Percentiles rank a stretch among this genome's conserved stretches.
phyloP scores from a whole-genome alignment of 768 basidiomycete genomes.

The Leucogyrophana mollusca region DNA sequence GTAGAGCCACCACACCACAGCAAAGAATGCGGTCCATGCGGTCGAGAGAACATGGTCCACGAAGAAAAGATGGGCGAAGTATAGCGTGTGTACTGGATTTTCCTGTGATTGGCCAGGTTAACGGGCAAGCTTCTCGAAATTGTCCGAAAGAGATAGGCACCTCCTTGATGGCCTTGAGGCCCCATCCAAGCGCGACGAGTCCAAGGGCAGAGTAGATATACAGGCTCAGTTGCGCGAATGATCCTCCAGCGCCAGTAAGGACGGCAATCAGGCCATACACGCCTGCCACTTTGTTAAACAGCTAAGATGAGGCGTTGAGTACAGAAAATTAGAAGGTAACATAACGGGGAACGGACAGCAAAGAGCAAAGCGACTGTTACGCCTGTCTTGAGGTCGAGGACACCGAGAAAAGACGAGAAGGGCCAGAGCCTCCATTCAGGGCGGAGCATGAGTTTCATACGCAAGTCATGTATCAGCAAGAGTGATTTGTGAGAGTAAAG shows the following conservation, averaged over 20 bases:
- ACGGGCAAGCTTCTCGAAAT: no score
- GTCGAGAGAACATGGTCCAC: constrained; percentile 91
- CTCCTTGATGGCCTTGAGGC: constrained; percentile 78
- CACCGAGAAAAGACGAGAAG: constrained; percentile 76
- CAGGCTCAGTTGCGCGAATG: constrained; percentile 87
- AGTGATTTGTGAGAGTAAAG: no score
- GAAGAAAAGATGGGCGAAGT: constrained; percentile 90
- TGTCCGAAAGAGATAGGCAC: constrained; percentile 44
- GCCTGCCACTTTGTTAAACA: constrained; percentile 97
- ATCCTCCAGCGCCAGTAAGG: constrained; percentile 87
- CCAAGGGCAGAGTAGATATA: constrained; percentile 91
- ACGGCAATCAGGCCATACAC: constrained; percentile 94
- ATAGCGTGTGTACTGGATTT: constrained; percentile 77
- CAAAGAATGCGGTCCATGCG: constrained; percentile 91
- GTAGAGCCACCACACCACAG: constrained; percentile 86
- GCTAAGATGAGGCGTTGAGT: constrained; percentile 37
- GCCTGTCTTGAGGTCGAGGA: constrained; percentile 93
- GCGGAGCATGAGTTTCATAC: constrained; percentile 79
- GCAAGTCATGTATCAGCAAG: constrained; percentile 29
- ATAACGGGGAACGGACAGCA: constrained; percentile 54
- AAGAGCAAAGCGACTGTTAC: constrained; percentile 87
- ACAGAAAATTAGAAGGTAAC: background rate
- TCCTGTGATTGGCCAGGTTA: no score
- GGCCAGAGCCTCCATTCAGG: constrained; percentile 85
- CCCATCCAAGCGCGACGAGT: constrained; percentile 82